Conservation (phyloP, 2,329 filamentous ascomycete genomes). For the Ciborinia camelliae region DNA sequence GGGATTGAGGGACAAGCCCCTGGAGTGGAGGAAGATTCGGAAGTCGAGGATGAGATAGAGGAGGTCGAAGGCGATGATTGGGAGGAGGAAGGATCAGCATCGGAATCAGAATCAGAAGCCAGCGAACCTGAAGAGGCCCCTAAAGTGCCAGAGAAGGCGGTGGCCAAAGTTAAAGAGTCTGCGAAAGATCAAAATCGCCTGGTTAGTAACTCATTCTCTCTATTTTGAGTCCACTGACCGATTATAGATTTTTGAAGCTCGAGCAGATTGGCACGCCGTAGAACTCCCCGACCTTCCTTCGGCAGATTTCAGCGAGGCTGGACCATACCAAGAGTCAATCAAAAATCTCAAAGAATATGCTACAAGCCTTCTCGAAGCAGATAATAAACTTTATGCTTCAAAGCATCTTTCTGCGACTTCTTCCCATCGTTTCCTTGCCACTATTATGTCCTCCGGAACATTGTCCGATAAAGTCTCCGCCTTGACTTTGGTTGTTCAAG, state of each 20-base stretch:
- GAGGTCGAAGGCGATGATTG: slow-evolving; percentile 38
- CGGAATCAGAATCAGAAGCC: slow-evolving; percentile 33
- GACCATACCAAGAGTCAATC: slow-evolving; percentile 50
- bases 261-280: slow-evolving; percentile 65
- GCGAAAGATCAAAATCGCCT: slow-evolving; percentile 35
- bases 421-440: slow-evolving; percentile 92
- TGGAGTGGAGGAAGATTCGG: slow-evolving; percentile 36
- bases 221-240: slow-evolving; percentile 32
- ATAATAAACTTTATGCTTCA: slow-evolving; percentile 71
- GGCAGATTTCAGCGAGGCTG: slow-evolving; percentile 44
- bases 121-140: slow-evolving; percentile 37
- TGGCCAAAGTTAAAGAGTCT: slow-evolving; percentile 18
- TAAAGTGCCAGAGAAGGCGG: slow-evolving; percentile 32
- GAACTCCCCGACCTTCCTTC: slow-evolving; percentile 51
- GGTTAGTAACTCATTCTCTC: slow-evolving; percentile 30
- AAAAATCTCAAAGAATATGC: slow-evolving; percentile 67
- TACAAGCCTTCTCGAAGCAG: slow-evolving; percentile 68
- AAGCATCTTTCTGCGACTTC: slow-evolving; percentile 73
- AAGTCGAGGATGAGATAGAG: slow-evolving; percentile 39
- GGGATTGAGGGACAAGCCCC: slow-evolving; percentile 45
- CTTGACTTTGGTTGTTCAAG: slow-evolving; percentile 88
- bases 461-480: slow-evolving; percentile 96
- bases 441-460: slow-evolving; percentile 94
- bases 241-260: slow-evolving; percentile 54
- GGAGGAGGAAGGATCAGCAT: slow-evolving; percentile 33